phyloP scores from a whole-genome alignment of 1,139 yeast species.

The Hyphopichia fennica region DNA sequence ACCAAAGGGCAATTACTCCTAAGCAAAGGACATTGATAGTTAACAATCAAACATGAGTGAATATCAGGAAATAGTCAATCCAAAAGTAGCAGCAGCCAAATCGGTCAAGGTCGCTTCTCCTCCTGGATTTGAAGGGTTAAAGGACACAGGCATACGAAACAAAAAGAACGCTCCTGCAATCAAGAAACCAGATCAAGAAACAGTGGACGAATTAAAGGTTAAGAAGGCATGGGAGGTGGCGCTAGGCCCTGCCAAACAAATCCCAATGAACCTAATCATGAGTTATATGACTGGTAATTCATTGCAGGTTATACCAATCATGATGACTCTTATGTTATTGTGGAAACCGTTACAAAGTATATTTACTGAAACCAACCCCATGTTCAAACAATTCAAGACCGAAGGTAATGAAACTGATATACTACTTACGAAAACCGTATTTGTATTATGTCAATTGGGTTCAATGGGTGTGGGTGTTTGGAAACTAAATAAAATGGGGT shows the following conservation, averaged over 20 bases:
- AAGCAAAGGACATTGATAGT: too few species aligned
- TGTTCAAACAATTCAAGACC: conserved; percentile 39
- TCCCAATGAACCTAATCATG: conserved; percentile 90
- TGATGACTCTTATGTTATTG: conserved; percentile 85
- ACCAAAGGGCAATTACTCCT: too few species aligned
- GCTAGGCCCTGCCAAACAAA: conserved; percentile 74
- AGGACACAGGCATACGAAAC: conserved; percentile 4
- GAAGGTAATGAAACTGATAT: conserved; percentile 44
- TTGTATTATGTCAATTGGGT: conserved; percentile 59
- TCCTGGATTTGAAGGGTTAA: conserved; percentile 20
- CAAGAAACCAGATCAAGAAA: conserved; percentile 10
- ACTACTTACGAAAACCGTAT: conserved; percentile 33
- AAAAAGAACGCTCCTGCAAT: background rate
- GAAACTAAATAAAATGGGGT: conserved; percentile 85
- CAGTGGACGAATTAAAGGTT: conserved; percentile 42
- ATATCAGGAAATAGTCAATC: background rate
- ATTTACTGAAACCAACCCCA: conserved; percentile 48
- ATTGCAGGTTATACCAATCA: conserved; percentile 84
- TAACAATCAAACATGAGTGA: background rate
- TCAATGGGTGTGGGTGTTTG: conserved; percentile 77
- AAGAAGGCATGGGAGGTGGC: conserved; percentile 90
- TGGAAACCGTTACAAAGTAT: conserved; percentile 78
- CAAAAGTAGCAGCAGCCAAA: conserved; percentile 8
- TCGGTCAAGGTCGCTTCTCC: conserved; percentile 12
- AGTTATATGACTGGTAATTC: conserved; percentile 93